These are phyloP conservation scores for Hygrocybe punicea DNA, from an alignment of 768 basidiomycete genomes.

Conservation along the genomic window DNA sequence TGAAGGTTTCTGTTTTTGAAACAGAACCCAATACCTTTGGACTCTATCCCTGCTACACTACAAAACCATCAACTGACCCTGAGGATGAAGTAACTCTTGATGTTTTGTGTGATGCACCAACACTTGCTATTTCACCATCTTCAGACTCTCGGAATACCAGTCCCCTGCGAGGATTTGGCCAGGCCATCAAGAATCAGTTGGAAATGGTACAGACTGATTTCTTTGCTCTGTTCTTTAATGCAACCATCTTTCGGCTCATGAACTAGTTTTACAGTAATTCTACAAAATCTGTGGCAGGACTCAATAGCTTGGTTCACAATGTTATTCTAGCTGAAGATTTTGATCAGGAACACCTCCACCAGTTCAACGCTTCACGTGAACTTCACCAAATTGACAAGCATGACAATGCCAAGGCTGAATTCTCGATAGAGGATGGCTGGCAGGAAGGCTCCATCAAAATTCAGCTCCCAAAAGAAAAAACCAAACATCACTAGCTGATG, in stretches of 20 bases:
- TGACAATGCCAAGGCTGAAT: background rate
- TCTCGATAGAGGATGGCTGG: conserved; percentile 17
- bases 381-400: conserved; percentile 14
- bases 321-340: conserved; percentile 26
- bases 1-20: background rate
- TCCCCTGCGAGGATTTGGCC: background rate
- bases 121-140: background rate
- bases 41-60: conserved; percentile 19
- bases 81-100: conserved; percentile 11
- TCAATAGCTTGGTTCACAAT: conserved; percentile 22
- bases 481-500: conserved; percentile 12
- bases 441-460: conserved; percentile 19
- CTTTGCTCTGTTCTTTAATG: background rate
- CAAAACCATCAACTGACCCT: conserved; percentile 26
- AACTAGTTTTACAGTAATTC: conserved; percentile 23
- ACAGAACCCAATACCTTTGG: conserved; percentile 19
- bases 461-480: conserved; percentile 16
- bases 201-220: conserved; percentile 11
- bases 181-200: background rate
- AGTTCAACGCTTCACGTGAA: conserved; percentile 19
- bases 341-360: conserved; percentile 14
- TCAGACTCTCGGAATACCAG: conserved; percentile 8
- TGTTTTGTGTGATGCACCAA: conserved; percentile 17
- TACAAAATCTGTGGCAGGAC: conserved; percentile 20
- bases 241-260: conserved; percentile 16